These are phyloP conservation scores for Trametes elegans DNA, from an alignment of 768 basidiomycete species.

Conservation along the genomic window DNA sequence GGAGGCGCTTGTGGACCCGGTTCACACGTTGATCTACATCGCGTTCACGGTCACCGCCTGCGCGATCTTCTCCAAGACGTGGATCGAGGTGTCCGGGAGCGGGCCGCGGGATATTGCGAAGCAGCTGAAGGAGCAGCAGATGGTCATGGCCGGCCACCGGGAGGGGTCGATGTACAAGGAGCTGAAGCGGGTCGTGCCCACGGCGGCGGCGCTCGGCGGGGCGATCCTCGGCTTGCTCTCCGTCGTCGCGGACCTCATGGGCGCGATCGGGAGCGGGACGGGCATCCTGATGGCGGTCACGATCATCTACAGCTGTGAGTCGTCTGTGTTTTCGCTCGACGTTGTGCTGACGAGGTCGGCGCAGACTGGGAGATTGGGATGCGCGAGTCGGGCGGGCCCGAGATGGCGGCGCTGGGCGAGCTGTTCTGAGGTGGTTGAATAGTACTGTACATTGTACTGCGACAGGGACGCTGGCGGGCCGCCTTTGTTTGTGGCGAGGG, in stretches of 20 bases:
- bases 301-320: conserved; percentile 80
- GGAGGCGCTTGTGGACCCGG: conserved; percentile 85
- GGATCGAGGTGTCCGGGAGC: conserved; percentile 98
- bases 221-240: conserved; percentile 93
- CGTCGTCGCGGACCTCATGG: conserved; percentile 91
- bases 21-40: conserved; percentile 91
- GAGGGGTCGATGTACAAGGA: conserved; percentile 99
- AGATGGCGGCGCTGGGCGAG: conserved; percentile 79
- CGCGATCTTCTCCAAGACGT: conserved; percentile 98
- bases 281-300: conserved; percentile 98
- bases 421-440: conserved; percentile 49
- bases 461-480: not conserved
- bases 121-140: conserved; percentile 97
- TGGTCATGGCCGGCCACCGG: conserved; percentile 89
- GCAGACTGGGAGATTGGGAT: conserved; percentile 95
- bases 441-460: not conserved
- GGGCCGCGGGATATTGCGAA: conserved; percentile 96
- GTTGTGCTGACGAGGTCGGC: not conserved
- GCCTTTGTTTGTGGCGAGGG: too few species aligned
- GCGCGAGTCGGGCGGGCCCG: conserved; percentile 80
- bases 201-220: conserved; percentile 95
- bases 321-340: not conserved
- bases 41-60: conserved; percentile 91
- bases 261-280: conserved; percentile 93
- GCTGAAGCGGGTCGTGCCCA: conserved; percentile 95